Conservation (phyloP, 2,329 filamentous ascomycete species). For the Tricladium varicosporioides region DNA sequence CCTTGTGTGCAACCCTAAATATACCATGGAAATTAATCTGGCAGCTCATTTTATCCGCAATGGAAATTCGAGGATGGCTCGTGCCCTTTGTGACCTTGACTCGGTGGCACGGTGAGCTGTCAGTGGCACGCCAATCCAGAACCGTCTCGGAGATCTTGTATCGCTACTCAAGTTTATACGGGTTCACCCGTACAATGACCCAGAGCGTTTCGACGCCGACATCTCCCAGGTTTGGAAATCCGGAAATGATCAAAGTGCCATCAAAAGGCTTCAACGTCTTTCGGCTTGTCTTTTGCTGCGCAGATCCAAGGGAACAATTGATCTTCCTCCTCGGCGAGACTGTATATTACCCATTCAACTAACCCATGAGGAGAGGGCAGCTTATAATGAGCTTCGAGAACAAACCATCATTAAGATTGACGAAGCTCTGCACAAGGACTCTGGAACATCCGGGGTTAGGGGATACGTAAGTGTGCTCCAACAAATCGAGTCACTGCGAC, state of each 20-base stretch:
- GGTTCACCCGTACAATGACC: constrained; percentile 40
- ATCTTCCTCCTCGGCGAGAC: not conserved
- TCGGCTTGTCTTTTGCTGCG: not conserved
- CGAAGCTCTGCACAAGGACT: not conserved
- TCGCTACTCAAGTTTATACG: constrained; percentile 43
- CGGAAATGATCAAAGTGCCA: not conserved
- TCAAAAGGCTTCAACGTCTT: constrained; percentile 1
- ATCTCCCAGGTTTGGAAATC: constrained; percentile 3
- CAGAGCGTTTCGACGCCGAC: constrained; percentile 30
- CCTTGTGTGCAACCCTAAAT: no score
- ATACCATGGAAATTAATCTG: not conserved
- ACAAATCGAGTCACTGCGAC: not conserved
- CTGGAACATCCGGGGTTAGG: not conserved
- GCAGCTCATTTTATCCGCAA: not conserved
- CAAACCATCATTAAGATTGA: not conserved
- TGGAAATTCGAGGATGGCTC: constrained; percentile 28
- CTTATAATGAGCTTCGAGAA: not conserved
- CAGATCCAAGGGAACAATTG: constrained; percentile 1
- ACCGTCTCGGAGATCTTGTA: constrained; percentile 41
- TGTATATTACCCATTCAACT: not conserved
- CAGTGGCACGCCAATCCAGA: constrained; percentile 49
- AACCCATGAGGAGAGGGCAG: not conserved
- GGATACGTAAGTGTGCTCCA: not conserved
- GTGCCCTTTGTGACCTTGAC: constrained; percentile 38
- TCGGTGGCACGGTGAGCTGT: constrained; percentile 43